Evolutionary conservation across 352 stramenopile genomes (phyloP), one percentile per base, ranked within the genome.

Genomic region (Pythium periplocum): DNA sequence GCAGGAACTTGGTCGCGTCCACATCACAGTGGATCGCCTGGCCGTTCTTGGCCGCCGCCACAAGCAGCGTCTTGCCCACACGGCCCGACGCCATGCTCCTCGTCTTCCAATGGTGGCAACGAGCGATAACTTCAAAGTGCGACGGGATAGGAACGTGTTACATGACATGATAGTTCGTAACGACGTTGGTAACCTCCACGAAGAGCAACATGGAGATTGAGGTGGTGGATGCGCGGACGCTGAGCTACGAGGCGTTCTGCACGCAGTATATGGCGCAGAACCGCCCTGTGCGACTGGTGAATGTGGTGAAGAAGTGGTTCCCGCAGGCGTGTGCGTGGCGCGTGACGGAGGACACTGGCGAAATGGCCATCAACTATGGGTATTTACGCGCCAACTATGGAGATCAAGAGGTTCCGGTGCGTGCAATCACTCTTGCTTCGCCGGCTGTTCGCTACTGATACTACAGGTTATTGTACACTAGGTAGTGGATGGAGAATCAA

Each of bases 11-110:
- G 38, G 80, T 90, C 42, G 71, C 66, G 45, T 93, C 78, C 12
- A 63, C 60, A 48, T 87, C 69, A 52, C 78, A 91, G 2, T 74
- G 46, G 49, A 91, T 75, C 17, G 61, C 76, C 6, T 69, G 54
- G n/a, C 80, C 83, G 59, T 93, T 93, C 70, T 87, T 87, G 32
- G 83, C 83, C 7, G 80, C 80, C 30, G 83, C 71, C 4, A 73
- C 64, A 2, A 66, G 48, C 53, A 73, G 40, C 42, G 35, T 32
- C 43, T 51, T 55, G 38, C 53, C 41, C n/a, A 58, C 46, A 17
- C 63, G 59, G 17, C 17, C 17, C 42, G 45, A 39, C 48, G 53
- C 53, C 7, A 42, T 42, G 17, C 17, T 26, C 17, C 17, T 26
- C 17, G 17, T 26, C 17, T 26, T 26, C 17, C 17, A 26, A 26